These are phyloP conservation scores for Claviceps sp. DNA, from an alignment of 2,329 filamentous ascomycete species.

Conservation along the genomic window DNA sequence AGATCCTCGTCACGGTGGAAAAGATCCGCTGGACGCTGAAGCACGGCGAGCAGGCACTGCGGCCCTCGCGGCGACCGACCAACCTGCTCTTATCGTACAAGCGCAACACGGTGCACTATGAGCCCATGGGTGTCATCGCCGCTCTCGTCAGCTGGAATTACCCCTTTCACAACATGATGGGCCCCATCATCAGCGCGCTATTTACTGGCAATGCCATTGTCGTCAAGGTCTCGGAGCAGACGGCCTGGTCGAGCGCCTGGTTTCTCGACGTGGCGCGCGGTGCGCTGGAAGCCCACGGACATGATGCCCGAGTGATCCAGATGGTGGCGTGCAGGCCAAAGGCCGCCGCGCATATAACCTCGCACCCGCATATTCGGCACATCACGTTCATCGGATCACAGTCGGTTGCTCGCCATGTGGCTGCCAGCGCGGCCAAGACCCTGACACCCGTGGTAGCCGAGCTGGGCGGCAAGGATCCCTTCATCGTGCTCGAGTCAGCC, in stretches of 20 bases:
- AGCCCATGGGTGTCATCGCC: conserved; percentile 83
- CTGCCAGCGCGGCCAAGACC: conserved; percentile 67
- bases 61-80: conserved; percentile 60
- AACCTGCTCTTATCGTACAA: conserved; percentile 95
- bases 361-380: conserved; percentile 71
- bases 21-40: conserved; percentile 89
- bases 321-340: conserved; percentile 78
- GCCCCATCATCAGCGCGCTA: conserved; percentile 77
- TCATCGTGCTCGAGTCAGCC: conserved; percentile 74
- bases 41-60: conserved; percentile 74
- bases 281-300: conserved; percentile 69
- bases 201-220: conserved; percentile 87
- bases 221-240: conserved; percentile 90
- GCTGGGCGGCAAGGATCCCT: conserved; percentile 89
- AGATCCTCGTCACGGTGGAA: conserved; percentile 87
- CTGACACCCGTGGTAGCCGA: conserved; percentile 86
- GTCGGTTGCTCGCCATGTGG: conserved; percentile 76
- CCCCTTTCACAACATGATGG: conserved; percentile 88
- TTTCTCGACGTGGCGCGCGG: conserved; percentile 67
- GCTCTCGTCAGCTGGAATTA: conserved; percentile 97
- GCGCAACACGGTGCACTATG: conserved; percentile 76
- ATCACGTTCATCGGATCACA: conserved; percentile 93
- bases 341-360: conserved; percentile 68
- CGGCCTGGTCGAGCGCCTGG: conserved; percentile 80
- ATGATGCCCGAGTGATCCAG: conserved; percentile 72